Evolutionary conservation across 805 yeast species (phyloP), one percentile per base, ranked within the genome.

Genomic region (Pichia scutulata): DNA sequence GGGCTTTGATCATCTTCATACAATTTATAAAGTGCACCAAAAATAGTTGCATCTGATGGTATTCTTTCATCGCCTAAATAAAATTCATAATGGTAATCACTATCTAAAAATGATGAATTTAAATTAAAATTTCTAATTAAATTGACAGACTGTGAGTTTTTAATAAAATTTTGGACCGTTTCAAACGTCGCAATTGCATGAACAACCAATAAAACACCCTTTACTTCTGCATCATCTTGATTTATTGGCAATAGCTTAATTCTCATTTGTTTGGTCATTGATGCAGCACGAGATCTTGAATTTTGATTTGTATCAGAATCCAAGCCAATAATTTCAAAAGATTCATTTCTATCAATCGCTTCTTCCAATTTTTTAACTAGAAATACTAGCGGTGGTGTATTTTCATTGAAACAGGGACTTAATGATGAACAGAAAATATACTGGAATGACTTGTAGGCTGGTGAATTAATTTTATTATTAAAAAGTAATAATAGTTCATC

Each of bases 211-310:
- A 76, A 61, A 61, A 77, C 49, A 50, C 47, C 62, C 21, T 62
- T 52, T 2, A 43, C 52, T 21, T 62, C 66, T 2, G 71, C 67
- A 5, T 64, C 36, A 10, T 59, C 57, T 2, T 56, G 57, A 21
- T 72, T 75, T 10, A 65, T 68, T n/a, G 71, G 66, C 3, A 65
- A 61, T 4, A 89, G 69, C 53, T 74, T 78, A 16, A 89, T 54
- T 49, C 80, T 81, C 41, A 89, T 68, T 62, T 87, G 95, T 50
- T 79, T 82, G 0, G 89, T 86, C 75, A 89, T 73, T 0, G 83
- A 74, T 0, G 81, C 71, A 2, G 86, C 76, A 25, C 79, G 77
- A 0, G 61, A 52, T 25, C 48, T 55, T 4, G 59, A 41, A n/a
- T 46, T 50, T 6, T 59, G 53, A 7, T 54, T 46, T 19, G 39